These are phyloP conservation scores for Graphilbum fragrans DNA, from an alignment of 2,329 filamentous ascomycete genomes.

Conservation along the genomic window DNA sequence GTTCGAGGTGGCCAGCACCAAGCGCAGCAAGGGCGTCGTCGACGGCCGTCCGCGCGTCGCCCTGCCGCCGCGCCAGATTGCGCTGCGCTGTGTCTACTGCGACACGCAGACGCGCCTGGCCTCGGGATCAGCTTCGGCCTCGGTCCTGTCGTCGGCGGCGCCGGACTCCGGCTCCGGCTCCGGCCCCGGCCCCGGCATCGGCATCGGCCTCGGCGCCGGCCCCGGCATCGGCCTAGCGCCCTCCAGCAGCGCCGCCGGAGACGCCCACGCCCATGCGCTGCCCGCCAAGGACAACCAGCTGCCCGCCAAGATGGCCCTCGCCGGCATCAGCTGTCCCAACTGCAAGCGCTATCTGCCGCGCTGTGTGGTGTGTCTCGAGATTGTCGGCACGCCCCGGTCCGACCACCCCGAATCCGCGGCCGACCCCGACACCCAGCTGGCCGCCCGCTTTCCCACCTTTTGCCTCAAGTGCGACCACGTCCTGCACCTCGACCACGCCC, in stretches of 20 bases:
- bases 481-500: slow-evolving; percentile 53
- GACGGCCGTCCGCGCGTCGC: slow-evolving; percentile 48
- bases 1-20: slow-evolving; percentile 67
- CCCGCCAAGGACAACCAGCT: slow-evolving; percentile 28
- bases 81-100: slow-evolving; percentile 68
- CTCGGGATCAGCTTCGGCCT: slow-evolving; percentile 17
- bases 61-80: slow-evolving; percentile 55
- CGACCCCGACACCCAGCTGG: slow-evolving; percentile 31
- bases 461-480: slow-evolving; percentile 58
- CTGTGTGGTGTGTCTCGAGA: slow-evolving; percentile 55
- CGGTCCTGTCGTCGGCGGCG: slow-evolving; percentile 5
- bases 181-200: slow-evolving; percentile 9
- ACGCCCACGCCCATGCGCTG: background rate
- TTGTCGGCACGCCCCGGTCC: slow-evolving; percentile 51
- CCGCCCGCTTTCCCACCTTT: slow-evolving; percentile 54
- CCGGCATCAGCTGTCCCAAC: slow-evolving; percentile 52
- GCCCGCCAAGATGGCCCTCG: slow-evolving; percentile 39
- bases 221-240: no score
- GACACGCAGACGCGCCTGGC: slow-evolving; percentile 45
- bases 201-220: slow-evolving; percentile 4
- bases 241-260: background rate
- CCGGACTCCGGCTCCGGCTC: slow-evolving; percentile 7
- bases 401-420: slow-evolving; percentile 38
- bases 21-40: slow-evolving; percentile 39
- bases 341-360: slow-evolving; percentile 56